Percentiles rank a stretch among this genome's conserved stretches.
Evolutionary conservation across 441 rosid genomes (phyloP).

Genomic region (Mallotus japonicus): DNA sequence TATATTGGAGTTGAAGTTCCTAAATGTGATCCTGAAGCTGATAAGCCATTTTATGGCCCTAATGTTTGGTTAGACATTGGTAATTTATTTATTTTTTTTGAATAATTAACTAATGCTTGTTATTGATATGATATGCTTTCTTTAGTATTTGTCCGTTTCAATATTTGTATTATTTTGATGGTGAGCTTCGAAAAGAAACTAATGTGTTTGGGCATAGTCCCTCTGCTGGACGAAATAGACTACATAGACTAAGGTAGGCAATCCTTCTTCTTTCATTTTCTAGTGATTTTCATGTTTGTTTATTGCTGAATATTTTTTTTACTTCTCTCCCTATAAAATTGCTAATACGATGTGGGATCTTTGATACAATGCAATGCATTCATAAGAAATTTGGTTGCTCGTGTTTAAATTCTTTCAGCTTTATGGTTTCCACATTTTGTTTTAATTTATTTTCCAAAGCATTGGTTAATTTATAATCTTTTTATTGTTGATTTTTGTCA

Average conservation of each 20-base stretch:
- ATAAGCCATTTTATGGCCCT: constrained; percentile 74
- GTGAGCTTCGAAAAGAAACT: constrained; percentile 34
- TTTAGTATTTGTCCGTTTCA: too few relatives aligned
- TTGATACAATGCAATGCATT: not conserved
- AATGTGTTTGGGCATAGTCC: constrained; percentile 42
- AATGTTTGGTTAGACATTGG: constrained; percentile 78
- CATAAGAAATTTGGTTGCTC: not conserved
- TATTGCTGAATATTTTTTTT: not conserved
- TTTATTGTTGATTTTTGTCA: too few relatives aligned
- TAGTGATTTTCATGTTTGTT: not conserved
- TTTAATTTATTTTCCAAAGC: too few relatives aligned
- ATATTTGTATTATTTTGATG: constrained; percentile 29
- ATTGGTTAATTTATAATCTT: too few relatives aligned
- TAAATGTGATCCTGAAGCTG: constrained; percentile 52
- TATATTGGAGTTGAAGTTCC: constrained; percentile 70
- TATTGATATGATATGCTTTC: not conserved
- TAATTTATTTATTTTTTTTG: constrained; percentile 19
- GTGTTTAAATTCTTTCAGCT: not conserved
- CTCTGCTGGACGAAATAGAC: constrained; percentile 37
- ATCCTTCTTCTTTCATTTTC: not conserved
- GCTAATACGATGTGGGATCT: not conserved
- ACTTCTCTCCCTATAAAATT: not conserved
- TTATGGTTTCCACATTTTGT: not conserved
- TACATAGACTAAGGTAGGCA: constrained; percentile 45
- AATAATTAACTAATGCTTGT: too few relatives aligned